These are phyloP conservation scores for Vitis riparia DNA, from an alignment of 164 flowering plant genomes.

Conservation along the genomic window DNA sequence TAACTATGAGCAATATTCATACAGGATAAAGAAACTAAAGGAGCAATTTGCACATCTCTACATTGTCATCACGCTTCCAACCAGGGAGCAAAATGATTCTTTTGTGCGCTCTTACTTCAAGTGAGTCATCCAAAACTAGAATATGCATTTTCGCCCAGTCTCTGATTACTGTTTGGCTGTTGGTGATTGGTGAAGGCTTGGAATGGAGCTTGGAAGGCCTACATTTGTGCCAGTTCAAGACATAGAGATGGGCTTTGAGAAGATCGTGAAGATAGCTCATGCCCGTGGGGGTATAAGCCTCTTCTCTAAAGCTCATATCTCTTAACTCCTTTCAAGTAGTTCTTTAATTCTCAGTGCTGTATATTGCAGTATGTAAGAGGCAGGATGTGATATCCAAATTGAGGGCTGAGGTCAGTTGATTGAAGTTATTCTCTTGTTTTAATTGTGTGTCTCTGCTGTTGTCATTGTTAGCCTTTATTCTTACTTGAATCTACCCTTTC, in stretches of 20 bases:
- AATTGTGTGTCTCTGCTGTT: too few relatives aligned
- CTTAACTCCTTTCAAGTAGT: background rate
- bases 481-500: background rate
- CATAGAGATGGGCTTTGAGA: conserved; percentile 94
- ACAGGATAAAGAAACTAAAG: conserved; percentile 76
- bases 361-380: conserved; percentile 70
- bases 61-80: conserved; percentile 65
- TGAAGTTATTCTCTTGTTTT: background rate
- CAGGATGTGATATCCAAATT: conserved; percentile 57
- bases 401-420: conserved; percentile 69
- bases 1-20: background rate
- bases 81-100: conserved; percentile 75
- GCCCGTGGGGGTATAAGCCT: conserved; percentile 70
- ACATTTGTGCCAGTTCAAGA: conserved; percentile 76
- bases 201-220: conserved; percentile 81
- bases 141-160: background rate
- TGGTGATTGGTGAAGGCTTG: conserved; percentile 46
- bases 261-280: conserved; percentile 85
- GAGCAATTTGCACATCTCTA: conserved; percentile 77
- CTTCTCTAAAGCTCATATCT: background rate
- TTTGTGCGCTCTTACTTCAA: conserved; percentile 75
- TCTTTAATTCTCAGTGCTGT: conserved; percentile 6
- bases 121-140: conserved; percentile 39
- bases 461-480: too few relatives aligned
- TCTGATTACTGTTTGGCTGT: background rate